Conservation (phyloP, 1,284 basidiomycete genomes). For the Dichomitus squalens region DNA sequence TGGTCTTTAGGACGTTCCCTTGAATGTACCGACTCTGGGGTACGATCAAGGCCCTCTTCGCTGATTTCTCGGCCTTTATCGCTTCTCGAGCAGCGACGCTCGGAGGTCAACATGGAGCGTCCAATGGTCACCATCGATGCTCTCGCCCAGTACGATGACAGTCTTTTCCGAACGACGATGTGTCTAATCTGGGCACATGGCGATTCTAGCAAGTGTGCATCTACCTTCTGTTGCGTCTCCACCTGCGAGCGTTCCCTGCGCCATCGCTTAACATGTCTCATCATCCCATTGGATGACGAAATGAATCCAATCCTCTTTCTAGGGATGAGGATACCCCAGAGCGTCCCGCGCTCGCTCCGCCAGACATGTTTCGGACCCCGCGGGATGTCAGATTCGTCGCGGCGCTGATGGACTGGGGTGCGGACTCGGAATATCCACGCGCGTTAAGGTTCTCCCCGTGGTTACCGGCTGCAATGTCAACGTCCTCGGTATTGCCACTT, state of each 20-base stretch:
- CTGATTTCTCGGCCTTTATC: not conserved
- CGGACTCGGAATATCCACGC: not conserved
- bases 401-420: not conserved
- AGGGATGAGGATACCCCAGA: not conserved
- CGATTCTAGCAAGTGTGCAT: not conserved
- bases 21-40: not conserved
- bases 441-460: not conserved
- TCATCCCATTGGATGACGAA: not conserved
- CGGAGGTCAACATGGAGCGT: not conserved
- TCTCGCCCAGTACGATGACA: too few relatives aligned
- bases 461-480: not conserved
- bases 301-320: not conserved
- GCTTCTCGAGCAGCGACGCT: not conserved
- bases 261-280: not conserved
- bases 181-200: not conserved
- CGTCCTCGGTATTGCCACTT: not conserved
- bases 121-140: not conserved
- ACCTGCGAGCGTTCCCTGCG: not conserved
- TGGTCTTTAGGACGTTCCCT: not conserved
- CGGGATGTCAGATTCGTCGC: not conserved
- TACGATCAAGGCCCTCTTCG: not conserved
- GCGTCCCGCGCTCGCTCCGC: not conserved
- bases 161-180: too few relatives aligned
- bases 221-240: not conserved
- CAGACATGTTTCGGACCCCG: not conserved